phyloP scores from a whole-genome alignment of 2,329 filamentous ascomycete genomes.

The Didymella exigua region DNA sequence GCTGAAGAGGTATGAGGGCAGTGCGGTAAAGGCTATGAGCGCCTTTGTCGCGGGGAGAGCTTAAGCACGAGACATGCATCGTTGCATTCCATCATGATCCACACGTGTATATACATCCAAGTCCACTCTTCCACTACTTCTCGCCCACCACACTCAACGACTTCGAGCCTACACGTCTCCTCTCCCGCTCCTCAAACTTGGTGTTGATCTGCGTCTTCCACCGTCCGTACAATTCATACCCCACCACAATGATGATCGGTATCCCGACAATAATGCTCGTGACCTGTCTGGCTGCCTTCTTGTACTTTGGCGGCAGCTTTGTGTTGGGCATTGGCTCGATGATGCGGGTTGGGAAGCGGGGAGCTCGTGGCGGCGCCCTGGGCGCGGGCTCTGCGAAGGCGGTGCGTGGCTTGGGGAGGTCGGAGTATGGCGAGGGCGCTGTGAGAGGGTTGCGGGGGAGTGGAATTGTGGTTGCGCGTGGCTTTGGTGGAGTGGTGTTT shows the following conservation, averaged over 20 bases:
- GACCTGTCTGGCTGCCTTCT: constrained; percentile 37
- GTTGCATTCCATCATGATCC: neutral
- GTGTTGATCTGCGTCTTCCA: constrained; percentile 25
- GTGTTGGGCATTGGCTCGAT: constrained; percentile 31
- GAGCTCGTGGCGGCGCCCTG: constrained; percentile 9
- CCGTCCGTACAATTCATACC: constrained; percentile 41
- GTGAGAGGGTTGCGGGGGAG: constrained; percentile 28
- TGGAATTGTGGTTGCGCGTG: constrained; percentile 30
- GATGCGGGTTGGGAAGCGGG: constrained; percentile 17
- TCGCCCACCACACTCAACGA: neutral
- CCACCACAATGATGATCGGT: constrained; percentile 42
- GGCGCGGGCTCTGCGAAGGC: constrained; percentile 14
- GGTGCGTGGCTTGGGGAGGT: constrained; percentile 1
- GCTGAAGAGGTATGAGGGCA: constrained; percentile 72
- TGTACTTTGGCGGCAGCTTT: constrained; percentile 40
- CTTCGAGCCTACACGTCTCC: neutral
- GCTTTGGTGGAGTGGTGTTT: constrained; percentile 6
- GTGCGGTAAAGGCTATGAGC: constrained; percentile 69
- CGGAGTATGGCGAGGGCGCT: constrained; percentile 20
- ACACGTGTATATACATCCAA: neutral
- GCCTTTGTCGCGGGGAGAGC: constrained; percentile 56
- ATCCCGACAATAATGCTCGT: constrained; percentile 45
- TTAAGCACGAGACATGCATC: neutral
- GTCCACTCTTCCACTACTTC: neutral
- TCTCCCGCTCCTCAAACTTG: constrained; percentile 21